These are phyloP conservation scores for Fusarium chuoi DNA, from an alignment of 2,329 filamentous ascomycete genomes.

Conservation along the genomic window DNA sequence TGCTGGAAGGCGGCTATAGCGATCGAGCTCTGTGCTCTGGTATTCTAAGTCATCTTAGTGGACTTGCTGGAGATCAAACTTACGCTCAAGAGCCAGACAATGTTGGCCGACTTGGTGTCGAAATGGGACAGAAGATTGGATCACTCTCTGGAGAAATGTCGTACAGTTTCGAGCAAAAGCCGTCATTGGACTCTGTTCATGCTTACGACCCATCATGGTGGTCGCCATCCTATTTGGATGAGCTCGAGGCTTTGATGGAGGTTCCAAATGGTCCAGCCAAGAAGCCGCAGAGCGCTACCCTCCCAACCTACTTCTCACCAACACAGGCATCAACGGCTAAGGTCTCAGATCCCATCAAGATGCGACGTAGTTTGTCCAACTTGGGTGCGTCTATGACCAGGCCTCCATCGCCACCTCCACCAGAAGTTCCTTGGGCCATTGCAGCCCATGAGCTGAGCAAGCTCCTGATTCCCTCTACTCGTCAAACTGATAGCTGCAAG, in stretches of 20 bases:
- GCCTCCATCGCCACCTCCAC: conserved; percentile 73
- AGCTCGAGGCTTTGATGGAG: conserved; percentile 70
- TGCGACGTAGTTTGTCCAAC: conserved; percentile 71
- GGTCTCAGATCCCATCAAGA: conserved; percentile 73
- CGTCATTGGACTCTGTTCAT: conserved; percentile 46
- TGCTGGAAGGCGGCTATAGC: conserved; percentile 95
- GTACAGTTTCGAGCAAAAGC: background rate
- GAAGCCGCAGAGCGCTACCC: conserved; percentile 65
- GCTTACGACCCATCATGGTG: conserved; percentile 79
- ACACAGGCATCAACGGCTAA: conserved; percentile 90
- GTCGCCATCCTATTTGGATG: conserved; percentile 71
- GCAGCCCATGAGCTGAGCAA: conserved; percentile 87
- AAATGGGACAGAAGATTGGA: conserved; percentile 66
- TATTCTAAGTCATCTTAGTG: conserved; percentile 88
- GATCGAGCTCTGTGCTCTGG: conserved; percentile 90
- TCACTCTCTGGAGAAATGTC: conserved; percentile 50
- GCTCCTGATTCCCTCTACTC: conserved; percentile 79
- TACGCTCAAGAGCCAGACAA: conserved; percentile 49
- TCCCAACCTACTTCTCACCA: conserved; percentile 84
- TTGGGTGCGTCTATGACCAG: conserved; percentile 54
- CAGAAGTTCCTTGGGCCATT: conserved; percentile 85
- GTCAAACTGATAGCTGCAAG: conserved; percentile 79
- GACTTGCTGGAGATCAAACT: conserved; percentile 71
- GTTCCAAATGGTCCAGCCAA: conserved; percentile 60
- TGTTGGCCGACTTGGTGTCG: conserved; percentile 61